Evolutionary conservation across 345 rosid genomes (phyloP).

Genomic region (Pistacia vera): DNA sequence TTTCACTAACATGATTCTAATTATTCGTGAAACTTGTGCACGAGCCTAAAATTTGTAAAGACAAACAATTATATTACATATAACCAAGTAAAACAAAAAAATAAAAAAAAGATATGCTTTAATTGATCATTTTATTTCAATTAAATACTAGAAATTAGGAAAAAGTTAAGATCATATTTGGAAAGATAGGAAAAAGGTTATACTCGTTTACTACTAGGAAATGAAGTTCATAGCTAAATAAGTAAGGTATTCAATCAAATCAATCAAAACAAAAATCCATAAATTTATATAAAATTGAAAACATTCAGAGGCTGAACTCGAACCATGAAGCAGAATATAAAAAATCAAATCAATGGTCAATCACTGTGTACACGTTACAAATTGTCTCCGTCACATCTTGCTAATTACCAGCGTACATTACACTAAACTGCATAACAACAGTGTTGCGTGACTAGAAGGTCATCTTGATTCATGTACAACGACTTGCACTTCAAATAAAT

Average conservation of each 20-base stretch:
- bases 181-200: not conserved
- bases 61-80: not conserved
- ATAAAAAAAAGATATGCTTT: not conserved
- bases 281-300: not conserved
- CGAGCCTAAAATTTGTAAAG: not conserved
- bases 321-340: not conserved
- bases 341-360: slow-evolving; percentile 1
- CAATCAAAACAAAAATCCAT: not conserved
- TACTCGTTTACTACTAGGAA: not conserved
- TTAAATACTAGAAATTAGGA: not conserved
- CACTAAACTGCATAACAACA: not conserved
- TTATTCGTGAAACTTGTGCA: slow-evolving; percentile 6
- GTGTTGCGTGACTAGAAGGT: not conserved
- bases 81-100: not conserved
- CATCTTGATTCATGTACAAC: not conserved
- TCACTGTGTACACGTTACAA: not conserved
- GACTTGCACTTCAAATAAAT: not conserved
- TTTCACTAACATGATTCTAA: not conserved
- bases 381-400: not conserved
- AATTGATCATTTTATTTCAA: not conserved
- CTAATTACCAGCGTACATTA: not conserved
- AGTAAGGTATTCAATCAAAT: not conserved
- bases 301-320: not conserved
- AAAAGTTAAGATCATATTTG: not conserved
- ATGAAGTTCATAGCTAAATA: not conserved